Percentiles rank a stretch among this genome's conserved stretches.
These are phyloP conservation scores for Leccinum arenicola DNA, from an alignment of 768 basidiomycete species.

Conservation along the genomic window DNA sequence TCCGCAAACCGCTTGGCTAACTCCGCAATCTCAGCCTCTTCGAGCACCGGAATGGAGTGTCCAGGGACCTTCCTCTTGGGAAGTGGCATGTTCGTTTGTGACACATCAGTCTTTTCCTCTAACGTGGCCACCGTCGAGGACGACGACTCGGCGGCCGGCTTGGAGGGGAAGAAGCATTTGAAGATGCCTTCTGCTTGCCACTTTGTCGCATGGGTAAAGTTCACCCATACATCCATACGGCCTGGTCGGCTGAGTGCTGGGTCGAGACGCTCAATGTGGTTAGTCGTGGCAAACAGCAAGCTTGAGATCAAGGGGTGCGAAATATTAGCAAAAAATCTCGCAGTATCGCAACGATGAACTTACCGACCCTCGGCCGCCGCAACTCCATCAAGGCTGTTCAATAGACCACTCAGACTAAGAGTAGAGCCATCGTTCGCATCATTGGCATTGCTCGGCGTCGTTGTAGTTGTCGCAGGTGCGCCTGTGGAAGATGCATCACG, in stretches of 20 bases:
- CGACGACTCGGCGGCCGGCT: constrained; percentile 18
- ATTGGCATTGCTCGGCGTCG: constrained; percentile 40
- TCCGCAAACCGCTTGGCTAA: constrained; percentile 82
- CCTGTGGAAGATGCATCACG: constrained; percentile 82
- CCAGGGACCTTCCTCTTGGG: constrained; percentile 59
- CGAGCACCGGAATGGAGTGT: constrained; percentile 64
- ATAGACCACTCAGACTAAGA: constrained; percentile 77
- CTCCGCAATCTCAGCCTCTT: constrained; percentile 71
- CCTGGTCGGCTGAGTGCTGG: constrained; percentile 86
- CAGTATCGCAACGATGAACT: constrained; percentile 28
- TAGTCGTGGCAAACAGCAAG: constrained; percentile 87
- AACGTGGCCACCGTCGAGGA: constrained; percentile 10
- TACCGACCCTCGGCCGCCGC: constrained; percentile 85
- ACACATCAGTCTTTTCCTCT: constrained; percentile 41
- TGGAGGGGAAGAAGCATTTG: constrained; percentile 90
- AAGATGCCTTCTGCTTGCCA: constrained; percentile 93
- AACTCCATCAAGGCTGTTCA: constrained; percentile 85
- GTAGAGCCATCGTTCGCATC: constrained; percentile 74
- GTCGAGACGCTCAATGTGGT: constrained; percentile 91
- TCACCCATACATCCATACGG: constrained; percentile 91
- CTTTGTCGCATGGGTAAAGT: constrained; percentile 87
- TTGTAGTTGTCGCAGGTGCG: constrained; percentile 49
- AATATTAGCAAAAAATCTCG: constrained; percentile 17
- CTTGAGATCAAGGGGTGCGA: constrained; percentile 35
- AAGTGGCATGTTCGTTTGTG: constrained; percentile 64